Base-by-base conservation (phyloP, 371 early-diverging fungal genomes). In the Paraphysoderma sedebokerense region DNA sequence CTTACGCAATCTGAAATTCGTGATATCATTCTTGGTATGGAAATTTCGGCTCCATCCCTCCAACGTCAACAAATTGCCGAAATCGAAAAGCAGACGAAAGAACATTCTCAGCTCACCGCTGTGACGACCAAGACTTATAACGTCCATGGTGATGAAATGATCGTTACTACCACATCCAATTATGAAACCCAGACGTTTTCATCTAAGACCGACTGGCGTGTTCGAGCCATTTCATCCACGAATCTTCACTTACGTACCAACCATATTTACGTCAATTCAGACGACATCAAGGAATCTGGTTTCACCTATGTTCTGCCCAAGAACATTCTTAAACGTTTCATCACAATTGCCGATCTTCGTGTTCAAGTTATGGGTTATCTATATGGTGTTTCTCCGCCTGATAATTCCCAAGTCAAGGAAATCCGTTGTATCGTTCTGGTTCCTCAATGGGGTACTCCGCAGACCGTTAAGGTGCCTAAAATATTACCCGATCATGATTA, bases 11-110 rank as follows among this genome's bases (percentile, higher is more conserved):
- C 89, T 1, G 99, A 99, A 72, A 87, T 98, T 58, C 83, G 98
- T 55, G 98, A 99, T 68, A 92, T 99, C 52, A 93, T 99, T 54
- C 77, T 99, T 51, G 98, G 98, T 63, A 97, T 96, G 92, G 92
- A 93, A 63, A 95, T 97, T 49, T 83, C 87, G 28, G 95, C 97
- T 45, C 98, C 98, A 26, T 92, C 93, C 42, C 63, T 85, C 31
- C 89, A 93, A 67, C 82, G 98, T 47, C 96, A 93, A 66, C 89
- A 95, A 67, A 85, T 91, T 65, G 93, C 87, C 20, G 92, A 93
- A 62, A 86, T 92, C 52, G 95, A 92, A 56, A 87, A 92, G 75
- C 91, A 93, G 61, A 78, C 85, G 35, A 76, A 87, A 65, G 90
- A 92, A 48, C 80, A 79, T 39, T 76, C 82, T 3, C 93, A 95